A percentile compares a stretch with the other conserved stretches of the same genome.
Evolutionary conservation across 169 alveolate species (phyloP).

Genomic region (Cryptosporidium tyzzeri): DNA sequence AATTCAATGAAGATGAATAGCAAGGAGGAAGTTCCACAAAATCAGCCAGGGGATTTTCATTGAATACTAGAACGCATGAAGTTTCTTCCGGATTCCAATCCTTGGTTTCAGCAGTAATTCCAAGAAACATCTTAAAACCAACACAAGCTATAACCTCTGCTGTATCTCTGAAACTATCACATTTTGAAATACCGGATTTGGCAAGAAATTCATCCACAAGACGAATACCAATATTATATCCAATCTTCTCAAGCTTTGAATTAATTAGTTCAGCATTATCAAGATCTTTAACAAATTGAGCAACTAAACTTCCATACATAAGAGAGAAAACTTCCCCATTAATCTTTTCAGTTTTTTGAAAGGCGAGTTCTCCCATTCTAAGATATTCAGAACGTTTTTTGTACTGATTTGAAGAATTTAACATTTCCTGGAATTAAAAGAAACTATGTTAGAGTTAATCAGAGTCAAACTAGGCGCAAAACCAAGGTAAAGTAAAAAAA

Average conservation of each 20-base stretch:
- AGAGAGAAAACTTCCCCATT: conserved; percentile 90
- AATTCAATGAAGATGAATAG: conserved; percentile 82
- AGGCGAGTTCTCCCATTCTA: conserved; percentile 64
- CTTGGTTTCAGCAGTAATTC: conserved; percentile 87
- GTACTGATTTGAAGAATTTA: conserved; percentile 14
- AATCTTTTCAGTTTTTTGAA: conserved; percentile 77
- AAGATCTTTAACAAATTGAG: conserved; percentile 89
- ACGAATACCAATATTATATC: conserved; percentile 92
- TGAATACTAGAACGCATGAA: conserved; percentile 82
- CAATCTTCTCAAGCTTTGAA: conserved; percentile 88
- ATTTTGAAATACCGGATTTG: conserved; percentile 85
- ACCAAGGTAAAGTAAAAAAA: background rate
- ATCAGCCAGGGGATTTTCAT: conserved; percentile 89
- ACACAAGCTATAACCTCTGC: conserved; percentile 84
- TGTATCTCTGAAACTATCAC: conserved; percentile 82
- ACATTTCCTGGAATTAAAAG: conserved; percentile 25
- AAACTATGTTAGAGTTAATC: background rate
- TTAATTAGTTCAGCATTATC: conserved; percentile 93
- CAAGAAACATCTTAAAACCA: conserved; percentile 89
- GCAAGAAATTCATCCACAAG: conserved; percentile 93
- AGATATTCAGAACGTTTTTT: conserved; percentile 61
- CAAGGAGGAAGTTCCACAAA: conserved; percentile 89
- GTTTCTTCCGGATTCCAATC: conserved; percentile 83
- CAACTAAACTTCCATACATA: conserved; percentile 91
- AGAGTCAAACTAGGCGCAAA: conserved; percentile 14